Base-by-base conservation (phyloP, 805 yeast species). In the Starmerella potacharoeniae region DNA sequence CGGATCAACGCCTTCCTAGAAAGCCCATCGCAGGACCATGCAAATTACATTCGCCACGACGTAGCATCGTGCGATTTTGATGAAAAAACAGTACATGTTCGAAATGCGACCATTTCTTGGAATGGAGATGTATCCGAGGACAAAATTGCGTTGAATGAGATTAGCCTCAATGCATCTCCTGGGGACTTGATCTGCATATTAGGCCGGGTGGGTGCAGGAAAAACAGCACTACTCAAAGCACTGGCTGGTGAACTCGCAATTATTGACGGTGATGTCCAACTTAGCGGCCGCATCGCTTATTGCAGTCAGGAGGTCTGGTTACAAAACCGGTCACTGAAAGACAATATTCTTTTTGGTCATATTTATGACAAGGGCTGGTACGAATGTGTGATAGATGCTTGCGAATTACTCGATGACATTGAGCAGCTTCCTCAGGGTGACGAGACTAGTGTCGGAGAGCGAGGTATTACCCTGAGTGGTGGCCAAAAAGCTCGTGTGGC, bases 401-500 rank as follows among this genome's bases (percentile, higher is more conserved):
- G 98, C 75, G 96, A 95, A 13, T 77, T 93, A 62, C 70, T 76
- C 13, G 81, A 81, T 31, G 98, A 93, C 72, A 73, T 93, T 58
- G 79, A 77, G 34, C 80, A 83, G 34, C 76, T 93, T 57, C 88
- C 96, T 1, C 86, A 87, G 65, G 96, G 96, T 53, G 97, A 93
- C 68, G 76, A 75, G 51, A 93, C 98, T 6, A 80, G 86, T 63
- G 97, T 93, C 55, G 98, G 98, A 59, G 98, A 93, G 72, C 88
- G 91, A 68, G 98, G 98, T 60, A 90, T 93, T 51, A 87, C 97
- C 11, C 75, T 93, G 50, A 86, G 96, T 43, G 98, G 98, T 51
- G 98, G 98, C 46, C 98, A 93, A 70, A 93, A 93, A 75, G 97
- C 98, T 0, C 82, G 98, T 68, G 76, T 93, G 37, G 83, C 95